Evolutionary conservation across 2,329 filamentous ascomycete species (phyloP), one percentile per base, ranked within the genome.

Genomic region (Hypoxylon sp.): DNA sequence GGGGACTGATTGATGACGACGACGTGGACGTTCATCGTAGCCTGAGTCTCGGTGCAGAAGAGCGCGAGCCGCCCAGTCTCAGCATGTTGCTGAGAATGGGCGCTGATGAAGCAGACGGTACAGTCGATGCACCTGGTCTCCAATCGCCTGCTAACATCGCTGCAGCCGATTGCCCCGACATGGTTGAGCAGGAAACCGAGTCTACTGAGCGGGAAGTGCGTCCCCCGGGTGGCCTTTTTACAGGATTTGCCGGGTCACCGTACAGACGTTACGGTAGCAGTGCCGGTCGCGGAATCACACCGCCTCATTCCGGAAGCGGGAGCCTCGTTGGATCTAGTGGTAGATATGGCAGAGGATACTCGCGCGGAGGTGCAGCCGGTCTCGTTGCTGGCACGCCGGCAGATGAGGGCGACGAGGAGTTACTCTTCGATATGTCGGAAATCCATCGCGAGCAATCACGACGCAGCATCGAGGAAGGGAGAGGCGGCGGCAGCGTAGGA

Each of bases 341-440:
- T 41, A 65, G 71, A 55, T 72, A 72, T 35, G 74, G 63, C 48
- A 70, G 63, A 63, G 73, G 62, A 21, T 72, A 74, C 51, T 73
- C 77, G 23, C 73, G 75, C 56, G 70, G 71, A 4, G 69, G 69
- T 20, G 65, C 60, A 23, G 70, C 69, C 13, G 69, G 80, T 48
- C 76, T 79, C 53, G 77, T 78, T 42, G 74, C 76, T 0, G 76
- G 78, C 6, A 70, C 71, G 0, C 73, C 76, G 7, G 79, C 84
- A 40, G 75, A 75, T 48, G 83, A 83, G 4, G 74, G 78, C 20
- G 86, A 89, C 58, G 88, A 90, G 51, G 88, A 91, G 67, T 87
- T 86, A 0, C 73, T 91, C 8, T 91, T 91, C 72, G 86, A 88
- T 62, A 85, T 91, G 79, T 89, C 86, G 29, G 88, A 91, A 72